These are phyloP conservation scores for Blastocystis sp. DNA, from an alignment of 352 stramenopile genomes.

Conservation along the genomic window DNA sequence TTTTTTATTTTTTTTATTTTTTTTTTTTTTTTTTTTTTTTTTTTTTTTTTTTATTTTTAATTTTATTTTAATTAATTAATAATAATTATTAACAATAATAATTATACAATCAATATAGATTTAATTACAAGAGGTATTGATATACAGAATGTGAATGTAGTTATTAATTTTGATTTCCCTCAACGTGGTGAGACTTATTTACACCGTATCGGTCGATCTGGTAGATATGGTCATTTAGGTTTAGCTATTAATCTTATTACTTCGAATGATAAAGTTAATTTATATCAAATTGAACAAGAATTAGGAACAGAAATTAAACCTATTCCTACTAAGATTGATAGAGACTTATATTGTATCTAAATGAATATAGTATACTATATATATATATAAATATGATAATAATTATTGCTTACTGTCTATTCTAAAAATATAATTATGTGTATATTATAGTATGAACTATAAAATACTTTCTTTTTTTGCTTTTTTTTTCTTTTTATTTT, in stretches of 20 bases:
- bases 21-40: slow-evolving; percentile 10
- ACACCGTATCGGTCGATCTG: slow-evolving; percentile 90
- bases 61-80: not conserved
- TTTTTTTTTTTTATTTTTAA: not conserved
- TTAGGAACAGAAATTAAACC: slow-evolving; percentile 93
- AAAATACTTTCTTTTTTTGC: too few species aligned
- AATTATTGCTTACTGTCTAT: too few species aligned
- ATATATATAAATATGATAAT: too few species aligned
- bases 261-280: slow-evolving; percentile 85
- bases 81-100: not conserved
- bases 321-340: slow-evolving; percentile 88
- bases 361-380: too few species aligned
- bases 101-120: slow-evolving; percentile 51
- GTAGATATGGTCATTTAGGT: slow-evolving; percentile 88
- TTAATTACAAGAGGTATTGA: slow-evolving; percentile 97
- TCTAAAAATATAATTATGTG: too few species aligned
- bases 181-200: slow-evolving; percentile 98
- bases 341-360: slow-evolving; percentile 81
- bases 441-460: too few species aligned
- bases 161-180: slow-evolving; percentile 99
- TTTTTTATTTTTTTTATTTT: slow-evolving; percentile 12
- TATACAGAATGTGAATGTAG: slow-evolving; percentile 98
- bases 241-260: slow-evolving; percentile 99
- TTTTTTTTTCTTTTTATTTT: too few species aligned
- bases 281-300: slow-evolving; percentile 94